Percentiles rank a stretch among this genome's conserved stretches.
Conservation (phyloP, 768 basidiomycete species). For the Daedaleopsis sinensis region DNA sequence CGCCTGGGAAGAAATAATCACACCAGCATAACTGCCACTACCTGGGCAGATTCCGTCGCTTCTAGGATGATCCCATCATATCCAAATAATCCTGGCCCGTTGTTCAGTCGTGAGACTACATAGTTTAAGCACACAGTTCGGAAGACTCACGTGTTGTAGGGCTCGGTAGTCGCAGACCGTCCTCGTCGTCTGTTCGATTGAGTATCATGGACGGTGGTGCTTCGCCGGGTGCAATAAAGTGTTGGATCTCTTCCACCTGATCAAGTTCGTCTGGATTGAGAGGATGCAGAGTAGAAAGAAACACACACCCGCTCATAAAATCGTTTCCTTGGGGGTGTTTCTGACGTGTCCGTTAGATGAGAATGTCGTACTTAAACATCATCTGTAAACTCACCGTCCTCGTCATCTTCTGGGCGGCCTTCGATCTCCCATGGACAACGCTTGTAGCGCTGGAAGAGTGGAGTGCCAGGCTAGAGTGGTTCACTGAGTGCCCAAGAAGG, state of each 20-base stretch:
- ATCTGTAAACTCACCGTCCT: constrained; percentile 67
- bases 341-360: constrained; percentile 37
- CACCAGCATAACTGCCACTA: constrained; percentile 73
- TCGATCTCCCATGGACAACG: constrained; percentile 92
- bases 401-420: constrained; percentile 77
- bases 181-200: constrained; percentile 78
- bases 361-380: not conserved
- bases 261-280: not conserved
- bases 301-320: constrained; percentile 65
- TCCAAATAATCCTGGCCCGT: constrained; percentile 58
- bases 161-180: constrained; percentile 66
- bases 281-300: constrained; percentile 11
- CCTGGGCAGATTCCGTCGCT: constrained; percentile 76
- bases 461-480: constrained; percentile 74
- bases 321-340: constrained; percentile 73
- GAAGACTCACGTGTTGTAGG: constrained; percentile 64
- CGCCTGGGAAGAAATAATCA: not conserved
- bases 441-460: constrained; percentile 88
- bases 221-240: constrained; percentile 76
- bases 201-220: constrained; percentile 79
- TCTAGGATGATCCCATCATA: constrained; percentile 85
- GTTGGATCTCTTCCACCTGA: constrained; percentile 78
- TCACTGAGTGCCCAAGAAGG: not conserved
- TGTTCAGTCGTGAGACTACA: constrained; percentile 10
- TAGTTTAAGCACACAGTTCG: not conserved